Evolutionary conservation across 305 asterid genomes (phyloP), one percentile per base, ranked within the genome.

Genomic region (Fraxinus sp.): DNA sequence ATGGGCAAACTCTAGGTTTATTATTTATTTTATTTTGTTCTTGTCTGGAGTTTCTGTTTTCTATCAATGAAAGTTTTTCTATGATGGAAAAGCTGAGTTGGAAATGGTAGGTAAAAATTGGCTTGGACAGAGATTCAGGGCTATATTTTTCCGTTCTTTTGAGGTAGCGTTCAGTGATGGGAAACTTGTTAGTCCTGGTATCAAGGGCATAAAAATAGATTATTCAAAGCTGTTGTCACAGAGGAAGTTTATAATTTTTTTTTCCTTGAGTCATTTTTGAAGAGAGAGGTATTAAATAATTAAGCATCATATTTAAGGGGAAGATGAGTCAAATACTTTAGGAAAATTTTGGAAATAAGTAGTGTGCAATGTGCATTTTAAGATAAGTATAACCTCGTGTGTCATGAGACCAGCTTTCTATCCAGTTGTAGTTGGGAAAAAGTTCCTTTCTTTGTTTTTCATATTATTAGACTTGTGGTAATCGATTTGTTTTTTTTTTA

Each of bases 121-220:
- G 8, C 32, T 77, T 30, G 33, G 71, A 28, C 55, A 41, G 4
- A 79, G 41, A 36, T 36, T 79, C 62, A 24, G 28, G 30, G 26
- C 24, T 64, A 64, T 30, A 22, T 22, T 36, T 37, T 62, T 26
- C 22, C 7, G 2, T 22, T 18, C 16, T 22, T 72, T 52, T 14
- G 59, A 16, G 68, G 39, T 36, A 66, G 20, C 24, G 68, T 71
- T 80, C n/a, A 24, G 18, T 32, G 32, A 55, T 41, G 84, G 43
- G 80, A 59, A 64, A 73, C 84, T 26, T 37, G 66, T 55, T 75
- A 30, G 68, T 36, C 68, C 33, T 22, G 43, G 73, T 52, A 32
- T 77, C 74, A 30, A 30, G 39, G 49, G 33, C 68, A 18, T 66
- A 18, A 77, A 43, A n/a, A 10, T 66, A 10, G 36, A 28, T 20